Percentiles rank a stretch among this genome's conserved stretches.
These are phyloP conservation scores for Tolypocladium ovalisporum DNA, from an alignment of 2,329 filamentous ascomycete genomes.

Conservation along the genomic window DNA sequence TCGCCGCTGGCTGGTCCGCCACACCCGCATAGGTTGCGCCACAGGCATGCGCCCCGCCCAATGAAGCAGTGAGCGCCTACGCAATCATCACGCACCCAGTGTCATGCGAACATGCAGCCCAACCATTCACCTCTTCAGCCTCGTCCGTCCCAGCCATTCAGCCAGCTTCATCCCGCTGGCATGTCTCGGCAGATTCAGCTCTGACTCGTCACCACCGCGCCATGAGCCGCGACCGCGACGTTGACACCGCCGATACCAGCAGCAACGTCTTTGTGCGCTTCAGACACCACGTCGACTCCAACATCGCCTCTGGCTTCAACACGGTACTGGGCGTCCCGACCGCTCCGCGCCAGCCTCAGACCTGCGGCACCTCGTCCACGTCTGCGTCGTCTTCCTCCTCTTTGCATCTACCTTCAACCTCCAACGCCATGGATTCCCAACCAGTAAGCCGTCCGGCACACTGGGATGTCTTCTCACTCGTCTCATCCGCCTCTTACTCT, in stretches of 20 bases:
- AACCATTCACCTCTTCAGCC: background rate
- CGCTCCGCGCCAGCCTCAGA: background rate
- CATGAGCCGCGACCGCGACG: conserved; percentile 11
- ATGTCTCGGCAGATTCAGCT: background rate
- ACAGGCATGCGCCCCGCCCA: background rate
- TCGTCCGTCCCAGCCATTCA: background rate
- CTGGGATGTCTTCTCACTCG: conserved; percentile 11
- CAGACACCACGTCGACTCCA: conserved; percentile 22
- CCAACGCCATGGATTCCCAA: conserved; percentile 1
- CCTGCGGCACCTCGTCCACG: background rate
- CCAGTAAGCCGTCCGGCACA: background rate
- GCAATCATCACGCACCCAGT: background rate
- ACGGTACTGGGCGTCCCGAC: conserved; percentile 5
- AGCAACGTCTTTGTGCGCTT: conserved; percentile 7
- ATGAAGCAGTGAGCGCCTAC: background rate
- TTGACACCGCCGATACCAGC: conserved; percentile 4
- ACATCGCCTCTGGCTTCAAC: conserved; percentile 18
- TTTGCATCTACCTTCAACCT: background rate
- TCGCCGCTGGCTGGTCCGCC: background rate
- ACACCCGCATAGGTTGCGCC: background rate
- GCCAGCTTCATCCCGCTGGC: background rate
- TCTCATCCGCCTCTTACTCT: conserved; percentile 16
- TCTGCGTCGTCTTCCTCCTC: background rate
- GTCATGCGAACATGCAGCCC: background rate
- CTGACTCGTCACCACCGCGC: background rate